A percentile compares a stretch with the other conserved stretches of the same genome.
Conservation (phyloP, 176 grass and related monocot genomes). For the Neostapfia colusana region DNA sequence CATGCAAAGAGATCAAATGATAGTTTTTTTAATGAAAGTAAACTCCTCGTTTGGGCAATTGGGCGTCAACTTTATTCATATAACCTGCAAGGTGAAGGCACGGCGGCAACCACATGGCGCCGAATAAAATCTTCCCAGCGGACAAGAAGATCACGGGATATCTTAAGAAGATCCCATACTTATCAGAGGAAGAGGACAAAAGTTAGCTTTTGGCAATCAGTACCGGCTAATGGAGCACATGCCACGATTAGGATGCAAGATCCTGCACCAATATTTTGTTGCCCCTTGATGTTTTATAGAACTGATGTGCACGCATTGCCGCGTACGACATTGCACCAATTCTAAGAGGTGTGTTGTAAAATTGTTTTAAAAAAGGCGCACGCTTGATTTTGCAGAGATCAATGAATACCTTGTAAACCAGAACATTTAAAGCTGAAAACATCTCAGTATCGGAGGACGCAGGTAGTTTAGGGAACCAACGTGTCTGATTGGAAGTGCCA, state of each 20-base stretch:
- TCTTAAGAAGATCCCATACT: conserved; percentile 24
- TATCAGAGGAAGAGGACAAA: conserved; percentile 43
- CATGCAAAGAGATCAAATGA: not conserved
- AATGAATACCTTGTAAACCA: not conserved
- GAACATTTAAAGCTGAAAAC: not conserved
- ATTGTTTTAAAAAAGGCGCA: not conserved
- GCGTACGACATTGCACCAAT: not conserved
- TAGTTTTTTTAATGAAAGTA: not conserved
- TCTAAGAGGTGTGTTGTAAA: not conserved
- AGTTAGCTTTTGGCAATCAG: conserved; percentile 26
- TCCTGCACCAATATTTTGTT: not conserved
- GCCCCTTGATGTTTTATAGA: not conserved
- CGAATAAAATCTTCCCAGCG: conserved; percentile 14
- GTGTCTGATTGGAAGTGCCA: conserved; percentile 7
- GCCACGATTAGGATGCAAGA: conserved; percentile 23
- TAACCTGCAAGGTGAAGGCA: not conserved
- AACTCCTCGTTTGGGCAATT: not conserved
- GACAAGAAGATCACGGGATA: conserved; percentile 30
- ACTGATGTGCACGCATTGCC: not conserved
- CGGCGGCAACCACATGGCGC: not conserved
- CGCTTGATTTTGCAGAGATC: not conserved
- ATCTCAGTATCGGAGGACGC: not conserved
- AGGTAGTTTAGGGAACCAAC: conserved; percentile 1
- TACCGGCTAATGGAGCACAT: conserved; percentile 33
- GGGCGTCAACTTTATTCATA: not conserved